Conservation (phyloP, 768 basidiomycete species). For the Russula emetica region DNA sequence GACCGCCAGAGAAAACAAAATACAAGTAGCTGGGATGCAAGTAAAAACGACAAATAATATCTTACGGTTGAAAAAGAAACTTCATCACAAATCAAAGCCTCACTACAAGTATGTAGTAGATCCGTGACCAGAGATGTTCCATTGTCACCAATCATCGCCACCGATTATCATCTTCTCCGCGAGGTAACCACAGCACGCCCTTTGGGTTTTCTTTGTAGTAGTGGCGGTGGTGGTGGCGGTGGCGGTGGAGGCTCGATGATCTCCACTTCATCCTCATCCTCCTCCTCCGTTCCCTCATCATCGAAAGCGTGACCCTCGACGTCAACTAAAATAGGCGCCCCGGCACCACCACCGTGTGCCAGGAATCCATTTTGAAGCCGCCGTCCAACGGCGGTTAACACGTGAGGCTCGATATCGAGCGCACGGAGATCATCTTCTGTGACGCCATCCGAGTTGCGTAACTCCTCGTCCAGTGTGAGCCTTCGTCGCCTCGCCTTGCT, state of each 20-base stretch:
- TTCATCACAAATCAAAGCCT: neutral
- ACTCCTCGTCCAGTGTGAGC: slow-evolving; percentile 64
- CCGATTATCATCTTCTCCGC: slow-evolving; percentile 14
- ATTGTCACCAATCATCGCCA: neutral
- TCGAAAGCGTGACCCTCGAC: neutral
- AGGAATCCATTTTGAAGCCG: slow-evolving; percentile 57
- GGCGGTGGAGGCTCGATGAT: neutral
- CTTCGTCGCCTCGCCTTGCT: slow-evolving; percentile 37
- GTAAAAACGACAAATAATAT: neutral
- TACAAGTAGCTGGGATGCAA: neutral
- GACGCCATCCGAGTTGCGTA: slow-evolving; percentile 43
- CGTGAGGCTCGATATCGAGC: slow-evolving; percentile 38
- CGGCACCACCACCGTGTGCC: slow-evolving; percentile 71
- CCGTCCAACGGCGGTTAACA: slow-evolving; percentile 47
- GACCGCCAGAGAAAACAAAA: neutral
- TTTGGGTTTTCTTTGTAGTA: neutral
- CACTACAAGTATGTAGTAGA: neutral
- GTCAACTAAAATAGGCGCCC: slow-evolving; percentile 67
- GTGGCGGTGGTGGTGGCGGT: neutral
- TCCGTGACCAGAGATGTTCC: neutral
- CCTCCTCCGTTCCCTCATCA: slow-evolving; percentile 38
- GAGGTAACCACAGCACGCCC: neutral
- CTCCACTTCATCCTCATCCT: slow-evolving; percentile 4
- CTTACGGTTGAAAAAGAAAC: neutral
- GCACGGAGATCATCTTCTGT: slow-evolving; percentile 34